phyloP scores from a whole-genome alignment of 768 basidiomycete genomes.

The Tylopilus sp. region DNA sequence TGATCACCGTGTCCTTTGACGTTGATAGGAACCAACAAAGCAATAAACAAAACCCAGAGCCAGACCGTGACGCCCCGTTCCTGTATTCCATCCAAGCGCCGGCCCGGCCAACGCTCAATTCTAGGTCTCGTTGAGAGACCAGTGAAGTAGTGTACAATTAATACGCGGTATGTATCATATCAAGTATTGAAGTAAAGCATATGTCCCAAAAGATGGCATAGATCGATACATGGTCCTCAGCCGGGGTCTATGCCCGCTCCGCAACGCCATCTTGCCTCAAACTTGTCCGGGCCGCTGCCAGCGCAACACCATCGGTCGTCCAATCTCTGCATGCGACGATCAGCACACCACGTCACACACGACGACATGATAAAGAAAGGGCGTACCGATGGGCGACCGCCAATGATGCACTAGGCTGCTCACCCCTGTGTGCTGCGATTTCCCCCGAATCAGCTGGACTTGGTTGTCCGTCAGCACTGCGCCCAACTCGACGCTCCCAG shows the following conservation, averaged over 20 bases:
- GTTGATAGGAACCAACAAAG: no score
- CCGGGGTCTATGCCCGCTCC: neutral
- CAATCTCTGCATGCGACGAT: constrained; percentile 10
- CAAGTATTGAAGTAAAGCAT: no score
- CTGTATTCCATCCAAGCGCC: no score
- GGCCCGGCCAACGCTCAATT: no score
- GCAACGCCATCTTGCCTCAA: neutral
- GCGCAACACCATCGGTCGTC: constrained; percentile 2
- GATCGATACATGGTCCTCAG: neutral
- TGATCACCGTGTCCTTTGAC: no score
- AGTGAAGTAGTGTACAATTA: no score
- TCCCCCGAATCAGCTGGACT: constrained; percentile 43
- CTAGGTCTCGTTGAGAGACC: no score
- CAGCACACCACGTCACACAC: neutral
- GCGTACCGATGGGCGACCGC: constrained; percentile 66
- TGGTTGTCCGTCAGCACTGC: constrained; percentile 34
- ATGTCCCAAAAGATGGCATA: no score
- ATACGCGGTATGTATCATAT: no score
- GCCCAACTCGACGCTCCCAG: constrained; percentile 23
- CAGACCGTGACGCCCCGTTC: no score
- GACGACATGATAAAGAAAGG: neutral
- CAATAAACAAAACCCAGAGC: no score
- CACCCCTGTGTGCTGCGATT: constrained; percentile 30
- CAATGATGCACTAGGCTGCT: constrained; percentile 61
- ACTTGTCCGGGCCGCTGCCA: neutral